Conservation (phyloP, 305 asterid genomes). For the Fraxinus sp. region DNA sequence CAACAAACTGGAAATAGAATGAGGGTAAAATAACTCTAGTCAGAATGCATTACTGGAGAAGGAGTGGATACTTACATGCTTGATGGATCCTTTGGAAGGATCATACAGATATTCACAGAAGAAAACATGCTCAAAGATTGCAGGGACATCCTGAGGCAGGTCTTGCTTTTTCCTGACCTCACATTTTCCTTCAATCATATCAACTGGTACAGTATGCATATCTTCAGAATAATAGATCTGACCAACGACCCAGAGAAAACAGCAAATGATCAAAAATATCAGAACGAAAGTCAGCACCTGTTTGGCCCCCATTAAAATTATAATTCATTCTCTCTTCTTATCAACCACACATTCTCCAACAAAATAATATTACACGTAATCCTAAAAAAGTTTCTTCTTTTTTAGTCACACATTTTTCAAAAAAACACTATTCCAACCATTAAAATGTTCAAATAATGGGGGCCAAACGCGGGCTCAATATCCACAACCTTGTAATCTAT, state of each 20-base stretch:
- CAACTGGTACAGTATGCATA: conserved; percentile 53
- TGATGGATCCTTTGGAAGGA: conserved; percentile 76
- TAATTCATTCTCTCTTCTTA: too few species aligned
- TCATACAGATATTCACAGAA: conserved; percentile 76
- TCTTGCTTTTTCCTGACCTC: conserved; percentile 79
- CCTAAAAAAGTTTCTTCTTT: too few species aligned
- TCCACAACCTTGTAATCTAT: conserved; percentile 7
- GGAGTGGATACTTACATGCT: conserved; percentile 50
- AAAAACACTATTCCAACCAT: too few species aligned
- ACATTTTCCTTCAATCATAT: conserved; percentile 73
- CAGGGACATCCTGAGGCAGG: conserved; percentile 60
- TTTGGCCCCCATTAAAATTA: too few species aligned
- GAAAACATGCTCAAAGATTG: conserved; percentile 68
- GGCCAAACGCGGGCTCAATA: neutral
- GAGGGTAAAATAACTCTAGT: neutral
- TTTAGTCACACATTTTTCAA: too few species aligned
- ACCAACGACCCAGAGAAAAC: conserved; percentile 20
- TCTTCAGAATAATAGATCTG: conserved; percentile 90
- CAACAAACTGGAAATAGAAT: neutral
- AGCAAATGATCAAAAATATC: neutral
- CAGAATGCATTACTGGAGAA: conserved; percentile 8
- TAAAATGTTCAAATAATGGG: too few species aligned
- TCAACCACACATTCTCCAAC: too few species aligned
- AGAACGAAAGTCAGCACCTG: neutral
- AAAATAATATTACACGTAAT: too few species aligned